Evolutionary conservation across 1,284 basidiomycete genomes (phyloP), one percentile per base, ranked within the genome.

Genomic region (Cystobasidium slooffiae): DNA sequence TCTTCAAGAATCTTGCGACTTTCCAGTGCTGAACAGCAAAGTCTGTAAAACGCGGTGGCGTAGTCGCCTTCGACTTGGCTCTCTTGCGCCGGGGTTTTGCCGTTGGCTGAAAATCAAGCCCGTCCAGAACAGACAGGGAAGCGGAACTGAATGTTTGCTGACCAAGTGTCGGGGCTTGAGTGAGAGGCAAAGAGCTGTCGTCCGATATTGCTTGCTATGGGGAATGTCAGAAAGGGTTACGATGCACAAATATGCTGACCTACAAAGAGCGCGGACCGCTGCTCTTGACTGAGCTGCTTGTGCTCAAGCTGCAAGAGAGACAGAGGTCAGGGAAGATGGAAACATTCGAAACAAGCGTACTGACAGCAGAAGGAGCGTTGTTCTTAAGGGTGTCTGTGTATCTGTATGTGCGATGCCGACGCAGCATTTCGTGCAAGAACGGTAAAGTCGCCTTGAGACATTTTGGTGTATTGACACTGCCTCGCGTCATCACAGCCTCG

Each of bases 21-120:
- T 92, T 72, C 24, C 84, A 76, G 76, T 88, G 82, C 62, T 83
- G 85, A 77, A 90, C 92, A 0, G 87, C 85, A 79, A 91, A 94
- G 76, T 93, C 91, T 0, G 87, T 85, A 79, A 94, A 93, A 9
- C 87, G 87, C 12, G 93, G 92, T 80, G 93, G 93, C 72, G 83
- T 76, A 75, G 84, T 84, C 3, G 39, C 41, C n/a, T 74, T 83
- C 24, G 86, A 82, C 47, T 81, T 80, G 73, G 52, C 53, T 43
- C 31, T 41, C 39, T n/a, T 59, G 8, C 14, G n/a, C 20, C 51
- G 64, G 53, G 49, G 24, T 16, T 6, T 14, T 14, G 18, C 52
- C 31, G 24, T 22, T 39, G 64, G 64, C 51, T 51, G 31, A 41
- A 52, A 67, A 22, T 67, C 24, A 7, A 53, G 46, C 12, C 64